Percentiles rank a stretch among this genome's conserved stretches.
phyloP scores from a whole-genome alignment of 148 eudicot genomes.

The Vaccinium myrtillus region DNA sequence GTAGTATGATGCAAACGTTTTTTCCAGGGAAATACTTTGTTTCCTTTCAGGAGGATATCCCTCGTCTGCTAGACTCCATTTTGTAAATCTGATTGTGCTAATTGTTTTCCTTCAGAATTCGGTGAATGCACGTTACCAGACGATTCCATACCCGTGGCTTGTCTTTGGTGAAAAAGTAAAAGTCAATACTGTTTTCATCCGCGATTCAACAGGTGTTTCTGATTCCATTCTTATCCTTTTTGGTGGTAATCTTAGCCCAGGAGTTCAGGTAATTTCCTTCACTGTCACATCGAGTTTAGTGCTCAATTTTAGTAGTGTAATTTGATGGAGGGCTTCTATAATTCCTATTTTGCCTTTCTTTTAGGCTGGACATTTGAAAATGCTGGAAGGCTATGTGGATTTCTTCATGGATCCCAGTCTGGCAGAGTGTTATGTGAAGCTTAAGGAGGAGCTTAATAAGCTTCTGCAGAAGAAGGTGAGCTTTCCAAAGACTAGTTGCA shows the following conservation, averaged over 20 bases:
- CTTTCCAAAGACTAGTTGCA: not conserved
- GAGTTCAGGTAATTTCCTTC: slow-evolving; percentile 56
- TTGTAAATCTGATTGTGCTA: not conserved
- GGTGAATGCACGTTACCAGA: slow-evolving; percentile 96
- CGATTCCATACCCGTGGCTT: slow-evolving; percentile 95
- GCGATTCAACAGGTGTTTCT: slow-evolving; percentile 95
- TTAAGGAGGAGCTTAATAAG: slow-evolving; percentile 79
- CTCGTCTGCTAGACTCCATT: not conserved
- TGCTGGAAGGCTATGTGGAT: slow-evolving; percentile 90
- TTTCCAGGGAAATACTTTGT: not conserved
- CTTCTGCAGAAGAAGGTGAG: slow-evolving; percentile 82
- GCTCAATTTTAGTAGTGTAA: not conserved
- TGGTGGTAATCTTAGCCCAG: slow-evolving; percentile 77
- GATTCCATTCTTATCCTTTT: slow-evolving; percentile 93
- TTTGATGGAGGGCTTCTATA: not conserved
- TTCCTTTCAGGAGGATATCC: not conserved
- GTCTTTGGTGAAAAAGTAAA: slow-evolving; percentile 97
- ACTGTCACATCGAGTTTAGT: not conserved
- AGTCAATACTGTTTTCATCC: slow-evolving; percentile 91
- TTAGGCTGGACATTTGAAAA: slow-evolving; percentile 85
- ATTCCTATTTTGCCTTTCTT: slow-evolving; percentile 20
- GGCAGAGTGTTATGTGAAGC: slow-evolving; percentile 81
- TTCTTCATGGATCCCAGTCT: slow-evolving; percentile 93
- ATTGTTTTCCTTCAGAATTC: slow-evolving; percentile 70
- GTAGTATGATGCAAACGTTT: not conserved